Evolutionary conservation across 208 protist species (phyloP), one percentile per base, ranked within the genome.

Genomic region (Trypanosoma caninum): DNA sequence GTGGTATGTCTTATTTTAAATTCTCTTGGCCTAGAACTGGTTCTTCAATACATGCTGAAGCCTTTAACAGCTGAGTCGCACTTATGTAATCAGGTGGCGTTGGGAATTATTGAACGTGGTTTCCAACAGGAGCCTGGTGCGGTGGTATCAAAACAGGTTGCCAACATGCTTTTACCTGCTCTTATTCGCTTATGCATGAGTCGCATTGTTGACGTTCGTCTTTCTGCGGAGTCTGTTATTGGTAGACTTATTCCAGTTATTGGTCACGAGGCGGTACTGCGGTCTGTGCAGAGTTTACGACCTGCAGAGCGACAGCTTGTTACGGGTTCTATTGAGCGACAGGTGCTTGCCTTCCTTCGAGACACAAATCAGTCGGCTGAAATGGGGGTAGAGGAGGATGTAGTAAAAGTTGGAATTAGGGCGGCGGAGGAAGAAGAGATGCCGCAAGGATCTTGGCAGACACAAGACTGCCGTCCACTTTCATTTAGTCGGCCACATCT

Each of bases 291-390:
- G 35, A 69, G 66, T 31, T 72, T 95, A 22, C 91, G 89, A 44
- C 80, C 76, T 30, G 89, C 89, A 1, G 89, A 95, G 44, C 89
- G 86, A 59, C 78, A 95, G 41, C 62, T 70, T 18, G 83, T 95
- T 5, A 74, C 78, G 50, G 72, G 79, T 7, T 68, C 73, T 4
- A 72, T 95, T 42, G 85, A 91, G 60, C 75, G 89, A 3, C 89
- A 93, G 55, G 27, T 92, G 9, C 67, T 82, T 55, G 27, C 74
- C 8, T 67, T 53, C 41, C 55, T 72, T 5, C 73, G 69, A 4
- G 53, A 16, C 20, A 50, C 60, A 20, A 62, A 69, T 55, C n/a
- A n/a, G n/a, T n/a, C n/a, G n/a, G n/a, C n/a, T n/a, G n/a, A n/a
- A n/a, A n/a, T n/a, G n/a, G n/a, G n/a, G n/a, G n/a, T n/a, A n/a